These are phyloP conservation scores for Centella asiatica DNA, from an alignment of 129 eudicot species.

Conservation along the genomic window DNA sequence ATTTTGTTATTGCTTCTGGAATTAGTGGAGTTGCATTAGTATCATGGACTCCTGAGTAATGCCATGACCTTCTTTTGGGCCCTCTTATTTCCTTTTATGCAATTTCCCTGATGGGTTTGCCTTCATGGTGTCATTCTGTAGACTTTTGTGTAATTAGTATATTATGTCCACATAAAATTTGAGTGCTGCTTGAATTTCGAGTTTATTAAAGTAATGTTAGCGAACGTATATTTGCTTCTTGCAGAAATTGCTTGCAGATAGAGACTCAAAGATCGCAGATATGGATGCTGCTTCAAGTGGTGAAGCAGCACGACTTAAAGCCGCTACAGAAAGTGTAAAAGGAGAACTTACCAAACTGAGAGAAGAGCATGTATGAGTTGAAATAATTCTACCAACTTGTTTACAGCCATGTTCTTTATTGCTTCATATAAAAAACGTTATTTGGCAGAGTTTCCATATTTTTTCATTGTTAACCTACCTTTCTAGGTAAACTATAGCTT, in stretches of 20 bases:
- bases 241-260: conserved; percentile 77
- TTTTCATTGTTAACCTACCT: not conserved
- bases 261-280: conserved; percentile 84
- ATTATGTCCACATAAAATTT: not conserved
- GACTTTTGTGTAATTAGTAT: not conserved
- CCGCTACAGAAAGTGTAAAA: conserved; percentile 78
- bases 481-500: not conserved
- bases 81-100: not conserved
- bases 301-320: conserved; percentile 92
- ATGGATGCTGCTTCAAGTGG: conserved; percentile 99
- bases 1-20: conserved; percentile 3
- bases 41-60: not conserved
- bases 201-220: not conserved
- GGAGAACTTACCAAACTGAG: conserved; percentile 76
- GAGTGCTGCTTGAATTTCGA: not conserved
- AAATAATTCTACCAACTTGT: not conserved
- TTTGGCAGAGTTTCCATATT: no score
- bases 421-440: not conserved
- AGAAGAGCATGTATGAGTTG: conserved; percentile 61
- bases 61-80: not conserved
- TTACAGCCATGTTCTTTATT: conserved; percentile 6
- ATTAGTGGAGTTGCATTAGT: conserved; percentile 2
- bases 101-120: not conserved
- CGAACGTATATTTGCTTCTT: conserved; percentile 7
- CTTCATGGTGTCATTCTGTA: not conserved